Evolutionary conservation across 257 asterid species (phyloP).

Genomic region (Coffea canephora): DNA sequence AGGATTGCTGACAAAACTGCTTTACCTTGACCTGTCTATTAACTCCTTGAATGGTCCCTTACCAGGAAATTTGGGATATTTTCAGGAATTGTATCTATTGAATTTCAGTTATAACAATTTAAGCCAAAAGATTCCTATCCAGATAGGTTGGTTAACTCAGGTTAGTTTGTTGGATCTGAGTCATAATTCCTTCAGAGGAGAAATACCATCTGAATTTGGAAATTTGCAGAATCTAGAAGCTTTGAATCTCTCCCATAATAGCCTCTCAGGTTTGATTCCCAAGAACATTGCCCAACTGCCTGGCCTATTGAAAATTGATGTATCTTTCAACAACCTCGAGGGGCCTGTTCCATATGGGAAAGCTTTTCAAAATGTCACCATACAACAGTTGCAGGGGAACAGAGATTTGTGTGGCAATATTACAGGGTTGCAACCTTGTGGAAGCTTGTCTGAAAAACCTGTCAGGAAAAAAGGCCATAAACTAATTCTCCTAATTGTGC

Average conservation of each 20-base stretch:
- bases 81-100: conserved; percentile 18
- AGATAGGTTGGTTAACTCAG: conserved; percentile 22
- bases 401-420: conserved; percentile 18
- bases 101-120: conserved; percentile 28
- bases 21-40: conserved; percentile 16
- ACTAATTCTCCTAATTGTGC: neutral
- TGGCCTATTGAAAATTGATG: conserved; percentile 18
- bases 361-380: conserved; percentile 25
- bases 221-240: conserved; percentile 1
- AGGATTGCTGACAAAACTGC: conserved; percentile 15
- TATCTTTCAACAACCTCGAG: conserved; percentile 35
- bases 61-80: conserved; percentile 31
- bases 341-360: conserved; percentile 30
- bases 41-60: conserved; percentile 27
- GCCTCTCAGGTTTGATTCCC: conserved; percentile 33
- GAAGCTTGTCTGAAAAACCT: neutral
- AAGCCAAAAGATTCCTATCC: conserved; percentile 23
- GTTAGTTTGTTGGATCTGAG: conserved; percentile 27
- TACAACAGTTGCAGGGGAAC: conserved; percentile 26
- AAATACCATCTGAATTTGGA: conserved; percentile 25
- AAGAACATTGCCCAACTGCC: neutral
- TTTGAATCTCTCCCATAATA: conserved; percentile 35
- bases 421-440: conserved; percentile 25
- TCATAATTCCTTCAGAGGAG: conserved; percentile 26
- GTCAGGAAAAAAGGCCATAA: neutral